These are phyloP conservation scores for Choiromyces venosus DNA, from an alignment of 495 filamentous ascomycete genomes.

Conservation along the genomic window DNA sequence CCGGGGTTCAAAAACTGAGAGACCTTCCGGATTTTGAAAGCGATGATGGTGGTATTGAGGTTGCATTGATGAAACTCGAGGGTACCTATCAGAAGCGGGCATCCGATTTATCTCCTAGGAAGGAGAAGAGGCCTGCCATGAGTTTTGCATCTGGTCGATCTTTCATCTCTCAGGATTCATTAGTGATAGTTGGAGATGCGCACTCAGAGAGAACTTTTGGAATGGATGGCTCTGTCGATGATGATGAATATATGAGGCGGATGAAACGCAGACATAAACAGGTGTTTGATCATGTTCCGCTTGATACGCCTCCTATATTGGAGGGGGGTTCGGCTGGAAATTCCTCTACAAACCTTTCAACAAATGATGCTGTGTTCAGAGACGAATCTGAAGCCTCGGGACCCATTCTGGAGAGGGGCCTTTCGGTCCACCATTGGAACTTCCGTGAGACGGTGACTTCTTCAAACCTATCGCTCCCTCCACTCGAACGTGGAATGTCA, in stretches of 20 bases:
- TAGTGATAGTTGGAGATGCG: conserved; percentile 13
- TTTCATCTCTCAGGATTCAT: conserved; percentile 20
- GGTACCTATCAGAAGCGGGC: conserved; percentile 65
- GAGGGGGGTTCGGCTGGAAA: conserved; percentile 12
- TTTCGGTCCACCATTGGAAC: conserved; percentile 16
- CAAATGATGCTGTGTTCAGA: background rate
- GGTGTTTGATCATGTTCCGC: conserved; percentile 38
- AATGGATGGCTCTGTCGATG: conserved; percentile 25
- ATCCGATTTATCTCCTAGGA: conserved; percentile 46
- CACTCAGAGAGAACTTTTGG: conserved; percentile 17
- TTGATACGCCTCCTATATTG: conserved; percentile 26
- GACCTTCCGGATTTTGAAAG: conserved; percentile 76
- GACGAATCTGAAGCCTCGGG: conserved; percentile 52
- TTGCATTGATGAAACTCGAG: conserved; percentile 85
- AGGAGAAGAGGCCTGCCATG: conserved; percentile 29
- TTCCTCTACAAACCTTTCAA: conserved; percentile 7
- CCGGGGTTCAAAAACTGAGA: conserved; percentile 79
- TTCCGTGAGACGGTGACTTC: conserved; percentile 4
- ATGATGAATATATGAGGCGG: conserved; percentile 24
- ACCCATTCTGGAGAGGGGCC: conserved; percentile 19
- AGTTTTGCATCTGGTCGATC: conserved; percentile 19
- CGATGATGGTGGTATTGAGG: conserved; percentile 88
- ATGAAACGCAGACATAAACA: conserved; percentile 41
- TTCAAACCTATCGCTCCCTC: conserved; percentile 71
- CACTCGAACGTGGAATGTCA: conserved; percentile 67